Conservation (phyloP, 768 basidiomycete genomes). For the Sistotremastrum niveocremeum region DNA sequence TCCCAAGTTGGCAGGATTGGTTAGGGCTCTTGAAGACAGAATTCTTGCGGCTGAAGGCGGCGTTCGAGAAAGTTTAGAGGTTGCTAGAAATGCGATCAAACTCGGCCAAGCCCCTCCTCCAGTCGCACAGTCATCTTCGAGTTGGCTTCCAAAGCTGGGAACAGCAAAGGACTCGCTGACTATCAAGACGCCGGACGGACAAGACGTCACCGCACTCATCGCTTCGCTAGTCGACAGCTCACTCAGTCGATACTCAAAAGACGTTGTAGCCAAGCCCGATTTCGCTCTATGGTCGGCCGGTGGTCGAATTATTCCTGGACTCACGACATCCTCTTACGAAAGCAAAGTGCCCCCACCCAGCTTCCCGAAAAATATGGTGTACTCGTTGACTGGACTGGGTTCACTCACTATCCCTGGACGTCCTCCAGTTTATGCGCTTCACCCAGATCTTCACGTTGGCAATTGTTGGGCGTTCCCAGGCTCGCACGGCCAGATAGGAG, state of each 20-base stretch:
- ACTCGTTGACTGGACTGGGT: constrained; percentile 43
- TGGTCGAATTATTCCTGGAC: constrained; percentile 62
- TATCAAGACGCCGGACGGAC: constrained; percentile 65
- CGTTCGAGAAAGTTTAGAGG: constrained; percentile 60
- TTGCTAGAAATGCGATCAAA: constrained; percentile 35
- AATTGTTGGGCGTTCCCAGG: constrained; percentile 92
- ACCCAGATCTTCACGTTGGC: constrained; percentile 71
- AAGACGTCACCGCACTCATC: constrained; percentile 59
- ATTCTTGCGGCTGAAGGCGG: constrained; percentile 46
- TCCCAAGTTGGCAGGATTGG: constrained; percentile 13
- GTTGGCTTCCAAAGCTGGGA: constrained; percentile 21
- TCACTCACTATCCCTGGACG: constrained; percentile 50
- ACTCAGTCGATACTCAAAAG: constrained; percentile 57
- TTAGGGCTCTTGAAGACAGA: constrained; percentile 49
- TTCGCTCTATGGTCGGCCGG: constrained; percentile 79
- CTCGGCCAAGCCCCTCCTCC: constrained; percentile 21
- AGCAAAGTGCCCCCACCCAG: constrained; percentile 33
- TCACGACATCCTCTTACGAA: constrained; percentile 73
- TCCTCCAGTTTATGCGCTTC: constrained; percentile 76
- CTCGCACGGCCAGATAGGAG: constrained; percentile 64
- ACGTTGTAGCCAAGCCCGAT: constrained; percentile 70
- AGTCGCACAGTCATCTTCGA: constrained; percentile 14
- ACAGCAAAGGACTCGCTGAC: constrained; percentile 22
- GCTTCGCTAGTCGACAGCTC: constrained; percentile 64
- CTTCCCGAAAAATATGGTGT: constrained; percentile 33